Percentiles rank a stretch among this genome's conserved stretches.
Conservation (phyloP, 441 rosid genomes). For the Macaranga tanarius region DNA sequence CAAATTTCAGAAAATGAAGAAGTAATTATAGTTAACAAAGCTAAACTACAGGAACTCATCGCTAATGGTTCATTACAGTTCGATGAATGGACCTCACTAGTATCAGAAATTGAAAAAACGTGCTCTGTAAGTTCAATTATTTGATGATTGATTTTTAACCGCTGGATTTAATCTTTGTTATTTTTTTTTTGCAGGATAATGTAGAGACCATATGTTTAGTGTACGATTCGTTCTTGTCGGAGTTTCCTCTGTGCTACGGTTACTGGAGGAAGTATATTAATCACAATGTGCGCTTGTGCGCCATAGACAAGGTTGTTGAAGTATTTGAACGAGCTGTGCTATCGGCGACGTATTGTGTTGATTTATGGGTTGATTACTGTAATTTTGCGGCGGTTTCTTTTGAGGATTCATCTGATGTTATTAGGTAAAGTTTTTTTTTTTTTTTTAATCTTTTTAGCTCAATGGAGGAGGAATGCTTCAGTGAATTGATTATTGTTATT, state of each 20-base stretch:
- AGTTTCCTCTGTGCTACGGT: conserved; percentile 83
- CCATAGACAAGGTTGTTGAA: conserved; percentile 59
- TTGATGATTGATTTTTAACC: background rate
- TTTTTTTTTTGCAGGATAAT: conserved; percentile 55
- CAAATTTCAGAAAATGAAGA: background rate
- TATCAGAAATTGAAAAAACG: conserved; percentile 51
- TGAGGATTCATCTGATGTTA: conserved; percentile 67
- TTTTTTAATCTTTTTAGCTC: conserved; percentile 6
- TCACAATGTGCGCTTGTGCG: conserved; percentile 52
- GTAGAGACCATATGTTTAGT: conserved; percentile 53
- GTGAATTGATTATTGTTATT: background rate
- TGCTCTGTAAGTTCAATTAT: conserved; percentile 47
- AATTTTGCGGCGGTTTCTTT: conserved; percentile 51
- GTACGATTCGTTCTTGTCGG: conserved; percentile 72
- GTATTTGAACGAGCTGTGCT: conserved; percentile 75
- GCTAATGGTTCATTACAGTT: conserved; percentile 49
- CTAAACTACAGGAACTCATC: conserved; percentile 41
- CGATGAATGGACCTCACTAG: conserved; percentile 79
- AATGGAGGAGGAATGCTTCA: background rate
- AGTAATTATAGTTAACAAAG: conserved; percentile 44
- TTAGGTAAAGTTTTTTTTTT: too few relatives aligned
- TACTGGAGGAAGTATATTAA: conserved; percentile 84
- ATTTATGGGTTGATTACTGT: conserved; percentile 79
- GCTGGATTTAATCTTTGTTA: background rate
- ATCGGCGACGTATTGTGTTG: conserved; percentile 70